Evolutionary conservation across 805 yeast species (phyloP), one percentile per base, ranked within the genome.

Genomic region (Jamesozyma spencerorum): DNA sequence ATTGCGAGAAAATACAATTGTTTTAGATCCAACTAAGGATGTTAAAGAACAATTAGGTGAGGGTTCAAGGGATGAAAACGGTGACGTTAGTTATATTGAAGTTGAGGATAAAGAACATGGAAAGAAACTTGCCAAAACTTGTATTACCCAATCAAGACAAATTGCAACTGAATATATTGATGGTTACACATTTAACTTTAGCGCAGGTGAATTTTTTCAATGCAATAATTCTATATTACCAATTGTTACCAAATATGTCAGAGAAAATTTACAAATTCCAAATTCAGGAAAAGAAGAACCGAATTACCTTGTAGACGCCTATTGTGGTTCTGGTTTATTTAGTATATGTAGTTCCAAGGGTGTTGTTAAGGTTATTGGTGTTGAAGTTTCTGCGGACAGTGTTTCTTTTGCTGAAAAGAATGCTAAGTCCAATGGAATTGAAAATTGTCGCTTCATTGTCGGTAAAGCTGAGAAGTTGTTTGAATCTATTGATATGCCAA

Each of bases 141-240:
- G 92, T 61, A 86, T 81, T 12, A 85, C 95, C 0, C 74, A 83
- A 43, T 64, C 84, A 26, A 78, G 88, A 58, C 84, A 80, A 44
- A 77, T 85, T 38, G 92, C 90, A 40, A 76, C 77, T 7, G 97
- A 88, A 56, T 74, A 73, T 50, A 73, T 83, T 34, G 72, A 75
- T 44, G 94, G 90, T 2, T 77, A 71, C 60, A 73, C 78, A 38
- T 92, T 92, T 62, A 80, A 84, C 54, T 92, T 85, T 61, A 79
- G 87, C 26, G 97, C 97, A 0, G 95, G 95, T 41, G 95, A 88
- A 60, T 92, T 92, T 58, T 92, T 92, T 70, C 98, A 90, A 64
- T 90, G 90, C 65, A 90, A 90, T 64, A 88, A 87, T 61, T 80
- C 94, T 17, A 90, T 92, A 19, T 66, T 92, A 46, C 95, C 97